These are phyloP conservation scores for Omphalea diandra DNA, from an alignment of 441 rosid species.

Conservation along the genomic window DNA sequence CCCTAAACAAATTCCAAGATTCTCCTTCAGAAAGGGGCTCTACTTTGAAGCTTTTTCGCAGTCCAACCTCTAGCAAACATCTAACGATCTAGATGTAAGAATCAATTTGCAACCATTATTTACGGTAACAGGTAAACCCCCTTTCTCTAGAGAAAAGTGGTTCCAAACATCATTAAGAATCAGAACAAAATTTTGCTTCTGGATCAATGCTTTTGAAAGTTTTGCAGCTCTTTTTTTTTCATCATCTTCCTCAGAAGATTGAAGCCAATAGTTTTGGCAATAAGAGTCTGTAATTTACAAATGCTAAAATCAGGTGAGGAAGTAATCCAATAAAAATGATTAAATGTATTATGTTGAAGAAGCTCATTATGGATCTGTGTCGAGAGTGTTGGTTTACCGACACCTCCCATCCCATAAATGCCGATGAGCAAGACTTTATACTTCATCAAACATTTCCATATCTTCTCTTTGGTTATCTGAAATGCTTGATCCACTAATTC, in stretches of 20 bases:
- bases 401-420: no score
- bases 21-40: conserved; percentile 21
- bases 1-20: conserved; percentile 8
- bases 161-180: conserved; percentile 21
- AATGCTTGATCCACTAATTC: background rate
- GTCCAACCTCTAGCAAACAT: conserved; percentile 8
- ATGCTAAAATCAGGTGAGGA: background rate
- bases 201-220: background rate
- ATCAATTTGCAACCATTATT: conserved; percentile 20
- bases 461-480: background rate
- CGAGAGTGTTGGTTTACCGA: background rate
- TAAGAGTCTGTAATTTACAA: background rate
- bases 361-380: background rate
- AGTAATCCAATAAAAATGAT: background rate
- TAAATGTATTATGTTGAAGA: background rate
- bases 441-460: background rate
- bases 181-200: background rate
- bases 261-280: background rate
- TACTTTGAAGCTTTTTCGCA: conserved; percentile 21
- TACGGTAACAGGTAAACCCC: background rate
- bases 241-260: background rate
- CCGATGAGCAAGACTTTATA: background rate
- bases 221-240: background rate
- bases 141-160: background rate
- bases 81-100: conserved; percentile 17